Evolutionary conservation across 1,139 yeast species (phyloP).

Genomic region (Scheffersomyces cryptocercus): DNA sequence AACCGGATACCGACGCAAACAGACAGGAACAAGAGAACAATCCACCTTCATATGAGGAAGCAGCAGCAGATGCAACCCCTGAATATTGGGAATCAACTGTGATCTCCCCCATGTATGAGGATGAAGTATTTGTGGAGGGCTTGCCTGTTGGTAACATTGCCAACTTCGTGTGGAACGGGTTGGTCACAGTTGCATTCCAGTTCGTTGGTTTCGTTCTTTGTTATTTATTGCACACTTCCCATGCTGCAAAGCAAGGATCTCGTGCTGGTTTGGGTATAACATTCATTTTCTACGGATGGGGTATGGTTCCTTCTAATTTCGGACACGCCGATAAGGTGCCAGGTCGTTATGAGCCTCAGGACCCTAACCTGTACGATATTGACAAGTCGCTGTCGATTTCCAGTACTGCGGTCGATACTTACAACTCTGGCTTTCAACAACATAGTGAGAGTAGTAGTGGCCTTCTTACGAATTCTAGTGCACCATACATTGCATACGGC

Average conservation of each 20-base stretch:
- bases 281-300: conserved; percentile 73
- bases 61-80: conserved; percentile 92
- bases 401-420: conserved; percentile 50
- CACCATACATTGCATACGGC: conserved; percentile 56
- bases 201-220: conserved; percentile 91
- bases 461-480: conserved; percentile 11
- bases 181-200: conserved; percentile 88
- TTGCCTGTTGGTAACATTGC: conserved; percentile 93
- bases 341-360: conserved; percentile 48
- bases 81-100: conserved; percentile 96
- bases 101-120: conserved; percentile 77
- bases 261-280: conserved; percentile 91
- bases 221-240: conserved; percentile 89
- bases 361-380: conserved; percentile 59
- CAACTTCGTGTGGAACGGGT: conserved; percentile 84
- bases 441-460: conserved; percentile 12
- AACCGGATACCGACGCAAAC: conserved; percentile 61
- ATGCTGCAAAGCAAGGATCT: conserved; percentile 96
- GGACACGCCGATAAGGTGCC: conserved; percentile 42
- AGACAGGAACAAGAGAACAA: conserved; percentile 42
- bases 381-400: conserved; percentile 33
- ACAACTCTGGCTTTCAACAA: conserved; percentile 34
- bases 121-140: conserved; percentile 93
- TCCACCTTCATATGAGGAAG: conserved; percentile 96
- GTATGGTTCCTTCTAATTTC: conserved; percentile 63